phyloP scores from a whole-genome alignment of 2,329 filamentous ascomycete species.

The Colletotrichum costaricense region DNA sequence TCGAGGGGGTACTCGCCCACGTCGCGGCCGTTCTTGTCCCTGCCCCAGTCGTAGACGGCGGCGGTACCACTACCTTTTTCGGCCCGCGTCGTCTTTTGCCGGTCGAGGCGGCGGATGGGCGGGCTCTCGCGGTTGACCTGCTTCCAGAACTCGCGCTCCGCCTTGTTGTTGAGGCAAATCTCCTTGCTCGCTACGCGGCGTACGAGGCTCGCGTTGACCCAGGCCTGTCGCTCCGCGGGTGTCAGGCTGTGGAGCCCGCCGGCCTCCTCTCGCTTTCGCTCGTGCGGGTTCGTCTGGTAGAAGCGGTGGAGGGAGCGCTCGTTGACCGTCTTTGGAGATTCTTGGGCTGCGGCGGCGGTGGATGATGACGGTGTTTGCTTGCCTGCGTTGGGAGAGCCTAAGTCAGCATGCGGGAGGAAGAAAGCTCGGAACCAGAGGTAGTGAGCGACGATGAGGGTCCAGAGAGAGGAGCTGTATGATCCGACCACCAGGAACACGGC shows the following conservation, averaged over 20 bases:
- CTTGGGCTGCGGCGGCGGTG: slow-evolving; percentile 30
- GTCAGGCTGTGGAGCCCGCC: slow-evolving; percentile 58
- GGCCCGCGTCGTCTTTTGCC: slow-evolving; percentile 4
- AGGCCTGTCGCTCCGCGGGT: slow-evolving; percentile 60
- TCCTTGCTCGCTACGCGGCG: slow-evolving; percentile 51
- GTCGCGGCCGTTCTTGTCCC: slow-evolving; percentile 61
- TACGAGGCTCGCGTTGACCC: slow-evolving; percentile 59
- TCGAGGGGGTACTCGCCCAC: slow-evolving; percentile 59
- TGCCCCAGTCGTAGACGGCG: slow-evolving; percentile 59
- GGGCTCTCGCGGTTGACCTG: slow-evolving; percentile 63
- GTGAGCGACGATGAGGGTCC: neutral
- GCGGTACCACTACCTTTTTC: slow-evolving; percentile 22
- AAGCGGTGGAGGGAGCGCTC: slow-evolving; percentile 60
- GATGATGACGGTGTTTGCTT: slow-evolving; percentile 41
- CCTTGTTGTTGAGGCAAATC: slow-evolving; percentile 55
- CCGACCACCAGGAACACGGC: slow-evolving; percentile 32
- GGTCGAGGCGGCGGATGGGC: slow-evolving; percentile 56
- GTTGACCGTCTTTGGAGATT: slow-evolving; percentile 57
- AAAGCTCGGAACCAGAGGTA: neutral
- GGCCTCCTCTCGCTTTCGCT: slow-evolving; percentile 55
- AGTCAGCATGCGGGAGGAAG: slow-evolving; percentile 20
- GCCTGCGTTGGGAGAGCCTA: slow-evolving; percentile 24
- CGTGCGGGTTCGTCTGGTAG: slow-evolving; percentile 62
- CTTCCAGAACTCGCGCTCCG: slow-evolving; percentile 69
- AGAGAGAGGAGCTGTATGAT: neutral